A percentile compares a stretch with the other conserved stretches of the same genome.
Evolutionary conservation across 495 filamentous ascomycete genomes (phyloP).

Genomic region (Penicillium cataractarum): DNA sequence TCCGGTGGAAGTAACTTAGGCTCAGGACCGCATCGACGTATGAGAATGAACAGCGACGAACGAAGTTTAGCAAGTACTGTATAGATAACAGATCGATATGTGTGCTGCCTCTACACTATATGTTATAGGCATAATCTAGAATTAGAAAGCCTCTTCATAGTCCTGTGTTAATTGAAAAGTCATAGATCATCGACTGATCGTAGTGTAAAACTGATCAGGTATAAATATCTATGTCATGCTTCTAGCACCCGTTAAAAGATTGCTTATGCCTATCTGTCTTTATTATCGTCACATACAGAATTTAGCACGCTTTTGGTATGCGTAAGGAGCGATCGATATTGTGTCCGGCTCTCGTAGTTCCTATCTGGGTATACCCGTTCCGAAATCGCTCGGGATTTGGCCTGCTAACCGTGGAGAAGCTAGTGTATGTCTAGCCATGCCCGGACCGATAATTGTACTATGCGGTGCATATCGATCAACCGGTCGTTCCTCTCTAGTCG

Average conservation of each 20-base stretch:
- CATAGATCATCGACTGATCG: background rate
- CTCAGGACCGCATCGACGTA: slow-evolving; percentile 2
- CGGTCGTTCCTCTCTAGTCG: slow-evolving; percentile 12
- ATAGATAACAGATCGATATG: background rate
- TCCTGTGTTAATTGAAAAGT: background rate
- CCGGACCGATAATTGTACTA: slow-evolving; percentile 48
- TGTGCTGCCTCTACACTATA: slow-evolving; percentile 5
- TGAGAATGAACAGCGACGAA: background rate
- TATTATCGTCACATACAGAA: background rate
- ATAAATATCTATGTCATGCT: slow-evolving; percentile 7
- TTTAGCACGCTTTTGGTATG: slow-evolving; percentile 27
- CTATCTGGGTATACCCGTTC: slow-evolving; percentile 38
- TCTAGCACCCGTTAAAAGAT: slow-evolving; percentile 18
- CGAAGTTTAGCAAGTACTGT: background rate
- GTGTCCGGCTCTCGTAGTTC: slow-evolving; percentile 32
- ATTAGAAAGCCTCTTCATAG: background rate
- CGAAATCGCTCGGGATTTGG: slow-evolving; percentile 38
- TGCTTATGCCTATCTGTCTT: slow-evolving; percentile 25
- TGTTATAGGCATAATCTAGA: background rate
- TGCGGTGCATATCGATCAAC: slow-evolving; percentile 47
- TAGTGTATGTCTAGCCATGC: slow-evolving; percentile 41
- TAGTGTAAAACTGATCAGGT: background rate
- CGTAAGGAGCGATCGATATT: slow-evolving; percentile 30
- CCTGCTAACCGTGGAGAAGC: slow-evolving; percentile 38
- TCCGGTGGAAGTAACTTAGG: slow-evolving; percentile 2